Base-by-base conservation (phyloP, 2,329 filamentous ascomycete genomes). In the Diaporthe capsici region DNA sequence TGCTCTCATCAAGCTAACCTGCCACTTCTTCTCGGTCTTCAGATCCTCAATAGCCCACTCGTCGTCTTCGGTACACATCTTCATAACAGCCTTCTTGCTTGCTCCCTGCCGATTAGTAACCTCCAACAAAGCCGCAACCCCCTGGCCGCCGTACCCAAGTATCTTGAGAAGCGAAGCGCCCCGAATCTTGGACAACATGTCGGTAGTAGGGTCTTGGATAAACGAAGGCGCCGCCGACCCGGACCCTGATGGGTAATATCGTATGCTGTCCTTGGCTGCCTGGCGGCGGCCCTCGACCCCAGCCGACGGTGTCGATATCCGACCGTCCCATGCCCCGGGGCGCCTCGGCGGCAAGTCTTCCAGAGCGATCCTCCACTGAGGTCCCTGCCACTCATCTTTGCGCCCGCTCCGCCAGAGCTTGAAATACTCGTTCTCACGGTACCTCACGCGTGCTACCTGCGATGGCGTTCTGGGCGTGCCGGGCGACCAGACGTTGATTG, bases 351-450 rank as follows among this genome's bases (percentile, higher is more conserved):
- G 63, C 9, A 67, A 7, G 13, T 67, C 63, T 17, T 22, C 9
- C 3, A 67, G 2, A 4, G 28, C 17, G 5, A 37, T 22, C 8
- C 8, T 49, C 63, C 28, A 51, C 10, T 37, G 20, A 2, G 63
- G 63, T 9, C 17, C 20, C 17, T 22, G 7, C 63, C 63, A 67
- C 20, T 49, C 63, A 22, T 51, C 6, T 34, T 34, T 67, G 1
- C 31, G 25, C 17, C 63, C 63, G 4, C 22, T 22, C 2, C 63
- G 17, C 63, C 63, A 67, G 63, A 67, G 28, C 3, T 20, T 51
- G 63, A 49, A 67, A 12, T 51, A 67, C 15, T 67, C 9, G 25
- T 51, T 67, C 44, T 67, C 63, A 10, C 63, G 22, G 12, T 67
- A 67, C 12, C 63, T n/a, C 10, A 67, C 28, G 2, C 63, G 28